Evolutionary conservation across 768 basidiomycete species (phyloP), one percentile per base, ranked within the genome.

Genomic region (Udeniomyces megalosporus): DNA sequence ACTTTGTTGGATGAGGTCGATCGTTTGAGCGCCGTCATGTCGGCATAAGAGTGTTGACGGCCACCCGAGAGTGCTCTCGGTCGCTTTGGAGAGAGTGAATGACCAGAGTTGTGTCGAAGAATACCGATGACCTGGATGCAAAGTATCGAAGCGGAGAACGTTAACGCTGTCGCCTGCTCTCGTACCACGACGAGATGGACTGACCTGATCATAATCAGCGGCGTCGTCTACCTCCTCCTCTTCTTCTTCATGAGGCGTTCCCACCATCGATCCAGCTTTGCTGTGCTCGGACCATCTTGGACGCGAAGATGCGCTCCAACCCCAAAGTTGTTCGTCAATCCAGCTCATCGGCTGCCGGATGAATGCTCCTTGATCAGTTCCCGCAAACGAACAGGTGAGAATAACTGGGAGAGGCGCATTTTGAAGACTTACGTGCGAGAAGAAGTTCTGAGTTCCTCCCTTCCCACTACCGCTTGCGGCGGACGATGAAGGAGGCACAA

Each of bases 271-370:
- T 28, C 48, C 31, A 22, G 58, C 38, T 49, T 50, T 24, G 24
- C 26, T 28, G 3, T 29, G 29, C 14, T 44, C 29, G 15, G 46
- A 45, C 46, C 47, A 59, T 20, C 47, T 24, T 10, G 54, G 54
- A 26, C 44, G 38, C 7, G 54, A 55, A 1, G 38, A 7, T 4
- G 24, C 35, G 17, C 35, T 38, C 62, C 62, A 64, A 17, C 62
- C 62, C 35, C 58, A 64, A 32, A 64, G 8, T 1, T 46, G 28
- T 38, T 64, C 62, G 32, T 64, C 62, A 46, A 64, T 29, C 62
- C 62, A 64, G 32, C 49, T 50, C 62, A 64, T 58, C 12, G 62
- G 62, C 56, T 64, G 62, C 6, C 22, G 22, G n/a, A n/a, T n/a
- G n/a, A n/a, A n/a, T n/a, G n/a, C n/a, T n/a, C n/a, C n/a, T n/a